Evolutionary conservation across 805 yeast species (phyloP).

Genomic region (Tetrapisispora pingtungensis): DNA sequence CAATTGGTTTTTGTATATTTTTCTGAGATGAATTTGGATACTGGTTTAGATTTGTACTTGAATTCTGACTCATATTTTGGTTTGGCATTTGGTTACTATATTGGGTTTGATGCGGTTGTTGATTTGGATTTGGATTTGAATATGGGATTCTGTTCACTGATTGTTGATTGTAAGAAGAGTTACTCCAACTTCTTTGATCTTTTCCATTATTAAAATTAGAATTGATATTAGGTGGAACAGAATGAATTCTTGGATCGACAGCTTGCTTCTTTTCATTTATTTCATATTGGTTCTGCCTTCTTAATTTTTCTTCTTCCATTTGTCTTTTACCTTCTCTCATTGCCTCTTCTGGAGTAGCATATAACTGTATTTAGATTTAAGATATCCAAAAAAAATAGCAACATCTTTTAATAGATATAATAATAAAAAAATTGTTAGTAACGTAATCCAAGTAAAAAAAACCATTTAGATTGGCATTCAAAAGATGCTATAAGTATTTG

Average conservation of each 20-base stretch:
- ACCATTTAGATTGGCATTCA: no score
- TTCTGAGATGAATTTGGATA: background rate
- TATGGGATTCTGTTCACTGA: background rate
- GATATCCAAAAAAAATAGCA: no score
- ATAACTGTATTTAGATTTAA: conserved; percentile 13
- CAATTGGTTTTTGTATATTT: background rate
- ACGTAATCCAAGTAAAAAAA: no score
- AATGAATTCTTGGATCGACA: conserved; percentile 12
- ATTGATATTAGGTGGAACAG: conserved; percentile 10
- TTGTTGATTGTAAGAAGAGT: background rate
- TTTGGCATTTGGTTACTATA: background rate
- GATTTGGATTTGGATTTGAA: background rate
- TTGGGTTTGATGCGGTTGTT: background rate
- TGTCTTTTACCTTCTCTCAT: conserved; percentile 22
- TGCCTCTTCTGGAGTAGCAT: conserved; percentile 31
- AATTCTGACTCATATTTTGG: background rate
- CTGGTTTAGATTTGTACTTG: background rate
- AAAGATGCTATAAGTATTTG: no score
- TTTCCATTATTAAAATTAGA: background rate
- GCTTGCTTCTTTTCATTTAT: conserved; percentile 7
- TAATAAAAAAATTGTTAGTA: background rate
- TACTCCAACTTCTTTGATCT: background rate
- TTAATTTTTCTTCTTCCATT: conserved; percentile 19
- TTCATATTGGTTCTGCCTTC: conserved; percentile 12
- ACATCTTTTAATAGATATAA: conserved; percentile 3